Base-by-base conservation (phyloP, 75 land plant species). In the Picea sitchensis region DNA sequence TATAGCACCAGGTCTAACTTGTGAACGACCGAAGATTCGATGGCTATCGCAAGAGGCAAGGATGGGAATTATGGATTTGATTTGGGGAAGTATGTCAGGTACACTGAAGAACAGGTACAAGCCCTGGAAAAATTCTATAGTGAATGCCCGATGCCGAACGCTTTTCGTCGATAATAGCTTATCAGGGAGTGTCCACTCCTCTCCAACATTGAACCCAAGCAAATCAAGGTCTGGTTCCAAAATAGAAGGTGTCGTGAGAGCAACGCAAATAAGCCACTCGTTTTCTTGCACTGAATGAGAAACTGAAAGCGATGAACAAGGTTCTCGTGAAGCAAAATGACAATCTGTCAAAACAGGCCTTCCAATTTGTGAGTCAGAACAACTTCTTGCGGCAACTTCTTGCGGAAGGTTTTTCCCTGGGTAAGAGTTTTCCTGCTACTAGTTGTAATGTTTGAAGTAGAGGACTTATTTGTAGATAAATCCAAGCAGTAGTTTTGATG, bases 181-280 rank as follows among this genome's bases (percentile, higher is more conserved):
- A 84, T 96, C n/a, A 83, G 91, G 69, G 98, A 96, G 69, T 92
- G 91, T 79, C 96, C 96, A 23, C 87, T 96, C 65, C 94, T 96
- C 32, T 83, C 96, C 17, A 92, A 96, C 75, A 96, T 96, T 64
- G 98, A 95, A 79, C 94, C 97, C 64, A 92, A 93, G 81, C 96
- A 96, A 87, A 92, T 96, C 94, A 96, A 96, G 88, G 98, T 96
- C 73, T 96, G 98, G 98, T 96, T 96, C 79, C 98, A 96, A 63
- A 96, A 94, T 73, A 84, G 98, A 57, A 94, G 98, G 98, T 94
- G 89, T 65, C 89, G 87, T 32, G 89, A 87, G 75, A 87, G 81
- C 87, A 87, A 71, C 78, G 87, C 63, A 87, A 85, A 78, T 84
- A 87, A 76, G 82, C 89, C 26, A 77, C 87, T 21, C 65, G 87